Percentiles rank a stretch among this genome's conserved stretches.
Conservation (phyloP, 78 protist genomes). For the Anaeramoeba ignava region DNA sequence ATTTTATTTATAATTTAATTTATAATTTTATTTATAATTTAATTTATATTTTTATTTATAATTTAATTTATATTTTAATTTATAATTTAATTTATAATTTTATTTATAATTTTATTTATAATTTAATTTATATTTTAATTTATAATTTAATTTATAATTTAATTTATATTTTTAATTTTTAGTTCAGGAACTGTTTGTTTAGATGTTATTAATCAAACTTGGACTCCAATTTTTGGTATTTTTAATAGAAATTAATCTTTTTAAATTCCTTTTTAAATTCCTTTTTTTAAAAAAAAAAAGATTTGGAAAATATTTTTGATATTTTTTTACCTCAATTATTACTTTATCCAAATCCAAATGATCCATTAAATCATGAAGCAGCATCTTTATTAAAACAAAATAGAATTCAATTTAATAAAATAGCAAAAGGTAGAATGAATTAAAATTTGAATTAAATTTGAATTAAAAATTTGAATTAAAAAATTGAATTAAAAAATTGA, state of each 20-base stretch:
- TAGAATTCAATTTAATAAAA: constrained; percentile 31
- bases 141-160: too few species aligned
- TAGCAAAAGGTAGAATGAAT: constrained; percentile 30
- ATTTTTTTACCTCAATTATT: constrained; percentile 82
- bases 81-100: too few species aligned
- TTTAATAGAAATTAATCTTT: background rate
- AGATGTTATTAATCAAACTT: constrained; percentile 91
- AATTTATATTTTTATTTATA: too few species aligned
- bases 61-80: too few species aligned
- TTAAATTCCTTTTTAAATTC: constrained; percentile 15
- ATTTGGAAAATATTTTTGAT: constrained; percentile 78
- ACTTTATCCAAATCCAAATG: constrained; percentile 88
- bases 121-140: too few species aligned
- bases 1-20: too few species aligned
- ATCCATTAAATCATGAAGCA: constrained; percentile 94
- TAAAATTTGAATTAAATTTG: too few species aligned
- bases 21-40: too few species aligned
- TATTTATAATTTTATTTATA: too few species aligned
- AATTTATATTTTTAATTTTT: background rate
- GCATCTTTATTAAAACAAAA: constrained; percentile 71
- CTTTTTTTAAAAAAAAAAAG: constrained; percentile 9
- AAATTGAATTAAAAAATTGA: too few species aligned
- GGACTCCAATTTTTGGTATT: constrained; percentile 90
- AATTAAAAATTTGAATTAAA: too few species aligned
- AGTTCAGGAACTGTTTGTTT: constrained; percentile 92